phyloP scores from a whole-genome alignment of 768 basidiomycete genomes.

The Russula dissimulans region DNA sequence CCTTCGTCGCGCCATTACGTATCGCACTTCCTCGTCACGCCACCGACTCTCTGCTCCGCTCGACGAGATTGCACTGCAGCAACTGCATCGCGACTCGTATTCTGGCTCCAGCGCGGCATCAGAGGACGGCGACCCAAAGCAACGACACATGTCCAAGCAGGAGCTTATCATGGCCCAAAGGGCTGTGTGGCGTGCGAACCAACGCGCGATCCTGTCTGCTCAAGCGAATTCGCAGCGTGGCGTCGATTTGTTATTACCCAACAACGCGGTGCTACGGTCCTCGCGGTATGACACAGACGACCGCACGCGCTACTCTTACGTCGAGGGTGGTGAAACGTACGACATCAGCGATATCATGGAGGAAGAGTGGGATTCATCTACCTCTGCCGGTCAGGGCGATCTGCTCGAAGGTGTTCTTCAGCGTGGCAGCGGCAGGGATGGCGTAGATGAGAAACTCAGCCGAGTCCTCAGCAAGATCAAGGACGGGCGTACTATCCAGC shows the following conservation, averaged over 20 bases:
- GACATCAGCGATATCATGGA: slow-evolving; percentile 93
- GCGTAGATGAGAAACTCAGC: slow-evolving; percentile 58
- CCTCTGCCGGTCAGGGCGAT: slow-evolving; percentile 39
- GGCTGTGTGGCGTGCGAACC: slow-evolving; percentile 76
- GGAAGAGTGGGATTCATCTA: slow-evolving; percentile 60
- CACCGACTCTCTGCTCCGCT: slow-evolving; percentile 67
- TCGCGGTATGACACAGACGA: slow-evolving; percentile 63
- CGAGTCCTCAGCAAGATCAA: slow-evolving; percentile 70
- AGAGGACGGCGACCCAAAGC: slow-evolving; percentile 37
- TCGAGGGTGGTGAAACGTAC: slow-evolving; percentile 85
- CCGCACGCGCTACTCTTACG: slow-evolving; percentile 86
- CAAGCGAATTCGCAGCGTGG: slow-evolving; percentile 81
- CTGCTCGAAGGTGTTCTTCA: slow-evolving; percentile 59
- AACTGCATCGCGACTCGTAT: slow-evolving; percentile 58
- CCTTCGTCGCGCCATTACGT: slow-evolving; percentile 71
- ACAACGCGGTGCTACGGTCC: slow-evolving; percentile 78
- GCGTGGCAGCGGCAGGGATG: slow-evolving; percentile 40
- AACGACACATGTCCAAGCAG: slow-evolving; percentile 50
- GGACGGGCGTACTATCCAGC: slow-evolving; percentile 41
- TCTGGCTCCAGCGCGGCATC: slow-evolving; percentile 49
- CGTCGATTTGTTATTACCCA: slow-evolving; percentile 79
- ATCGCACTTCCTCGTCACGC: slow-evolving; percentile 61
- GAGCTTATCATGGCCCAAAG: slow-evolving; percentile 94
- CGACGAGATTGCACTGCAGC: slow-evolving; percentile 74
- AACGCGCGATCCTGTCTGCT: slow-evolving; percentile 75